Evolutionary conservation across 768 basidiomycete species (phyloP).

Genomic region (Auriscalpium microsporum): DNA sequence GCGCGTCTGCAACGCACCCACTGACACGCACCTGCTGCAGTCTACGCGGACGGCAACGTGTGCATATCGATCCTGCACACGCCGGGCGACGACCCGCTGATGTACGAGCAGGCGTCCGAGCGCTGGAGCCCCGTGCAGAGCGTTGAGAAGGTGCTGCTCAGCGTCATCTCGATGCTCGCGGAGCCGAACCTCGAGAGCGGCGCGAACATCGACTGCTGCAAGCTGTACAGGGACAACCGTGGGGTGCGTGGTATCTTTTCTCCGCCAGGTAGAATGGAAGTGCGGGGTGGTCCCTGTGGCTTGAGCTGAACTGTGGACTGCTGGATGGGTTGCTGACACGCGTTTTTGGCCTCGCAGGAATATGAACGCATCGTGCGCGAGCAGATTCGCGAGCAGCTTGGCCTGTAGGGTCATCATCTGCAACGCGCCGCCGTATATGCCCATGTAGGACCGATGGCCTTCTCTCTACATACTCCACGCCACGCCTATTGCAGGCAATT

Average conservation of each 20-base stretch:
- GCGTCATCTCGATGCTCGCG: conserved; percentile 94
- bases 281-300: neutral
- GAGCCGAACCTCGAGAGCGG: conserved; percentile 98
- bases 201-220: conserved; percentile 96
- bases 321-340: neutral
- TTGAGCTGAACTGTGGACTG: no score
- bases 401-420: conserved; percentile 33
- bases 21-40: conserved; percentile 31
- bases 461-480: no score
- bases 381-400: conserved; percentile 81
- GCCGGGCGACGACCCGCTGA: conserved; percentile 84
- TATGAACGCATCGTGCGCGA: conserved; percentile 82
- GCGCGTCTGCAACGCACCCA: neutral
- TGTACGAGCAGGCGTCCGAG: conserved; percentile 93
- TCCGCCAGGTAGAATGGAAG: neutral
- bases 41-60: conserved; percentile 93
- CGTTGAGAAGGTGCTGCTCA: conserved; percentile 92
- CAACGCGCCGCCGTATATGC: no score
- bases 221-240: conserved; percentile 86
- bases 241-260: conserved; percentile 27
- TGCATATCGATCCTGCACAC: conserved; percentile 98
- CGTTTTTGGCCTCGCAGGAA: conserved; percentile 35
- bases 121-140: conserved; percentile 99
- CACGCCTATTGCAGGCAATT: no score
- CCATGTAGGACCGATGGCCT: no score